Base-by-base conservation (phyloP, 2,329 filamentous ascomycete species). In the Mariannaea elegans region DNA sequence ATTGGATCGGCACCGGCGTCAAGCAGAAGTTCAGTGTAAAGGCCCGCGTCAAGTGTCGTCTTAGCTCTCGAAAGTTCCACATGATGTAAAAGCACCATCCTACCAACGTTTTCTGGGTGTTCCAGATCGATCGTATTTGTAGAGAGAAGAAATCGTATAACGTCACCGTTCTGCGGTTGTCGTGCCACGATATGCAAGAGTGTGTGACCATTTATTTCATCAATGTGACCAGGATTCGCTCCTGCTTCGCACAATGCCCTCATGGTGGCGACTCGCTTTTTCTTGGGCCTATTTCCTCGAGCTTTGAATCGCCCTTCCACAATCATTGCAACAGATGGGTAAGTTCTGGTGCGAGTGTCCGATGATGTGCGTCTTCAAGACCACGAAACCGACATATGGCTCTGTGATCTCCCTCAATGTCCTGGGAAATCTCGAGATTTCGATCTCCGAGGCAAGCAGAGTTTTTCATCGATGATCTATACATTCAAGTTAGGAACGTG, bases 301-400 rank as follows among this genome's bases (percentile, higher is more conserved):
- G 21, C 23, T 44, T 34, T 36, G 27, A 9, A 16, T 9, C 16
- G 7, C 36, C 10, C 3, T n/a, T 54, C n/a, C 8, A n/a, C 4
- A 44, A 38, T 9, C 14, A n/a, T 48, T 16, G 39, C 16, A n/a
- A 21, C 21, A 12, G 5, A 21, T 13, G 65, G 19, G 27, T 65
- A 65, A 14, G 62, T 63, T n/a, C 55, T 1, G 42, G 29, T 29
- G 42, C 62, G 10, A 77, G 71, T 50, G 76, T 77, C 2, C 44
- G 36, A 47, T 74, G 77, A 50, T 76, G 71, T 3, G 53, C 23
- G 47, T 78, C 72, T 2, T 71, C 39, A 2, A 53, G 47, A 2
- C 69, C 65, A 7, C 61, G 47, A 38, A 77, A 78, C 2, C 73
- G 70, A 45, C 74, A 77, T 70, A 77, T 77, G 5, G 73, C 72